phyloP scores from a whole-genome alignment of 768 basidiomycete species.

The Phallus indusiatus region DNA sequence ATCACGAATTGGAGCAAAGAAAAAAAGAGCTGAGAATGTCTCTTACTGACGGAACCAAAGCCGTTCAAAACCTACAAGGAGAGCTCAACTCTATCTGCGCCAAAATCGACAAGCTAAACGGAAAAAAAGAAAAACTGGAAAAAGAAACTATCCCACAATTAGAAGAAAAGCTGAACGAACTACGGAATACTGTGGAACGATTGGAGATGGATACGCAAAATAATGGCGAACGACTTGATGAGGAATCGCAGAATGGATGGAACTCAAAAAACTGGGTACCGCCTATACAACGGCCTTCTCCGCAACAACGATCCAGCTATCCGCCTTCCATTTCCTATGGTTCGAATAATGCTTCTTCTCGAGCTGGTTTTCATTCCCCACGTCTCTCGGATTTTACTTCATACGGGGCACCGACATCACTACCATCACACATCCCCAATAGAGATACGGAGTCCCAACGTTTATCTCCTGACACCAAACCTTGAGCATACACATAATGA shows the following conservation, averaged over 20 bases:
- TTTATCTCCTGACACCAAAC: not conserved
- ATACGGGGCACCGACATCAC: not conserved
- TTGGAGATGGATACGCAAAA: constrained; percentile 15
- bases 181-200: constrained; percentile 52
- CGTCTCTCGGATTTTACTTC: not conserved
- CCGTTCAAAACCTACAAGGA: constrained; percentile 42
- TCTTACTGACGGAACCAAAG: constrained; percentile 42
- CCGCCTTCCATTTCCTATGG: not conserved
- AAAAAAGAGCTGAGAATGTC: constrained; percentile 37
- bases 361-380: not conserved
- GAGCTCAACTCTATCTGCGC: constrained; percentile 49
- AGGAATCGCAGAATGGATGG: constrained; percentile 2
- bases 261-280: constrained; percentile 7
- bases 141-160: constrained; percentile 48
- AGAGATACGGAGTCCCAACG: not conserved
- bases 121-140: constrained; percentile 62
- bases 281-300: constrained; percentile 7
- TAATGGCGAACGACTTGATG: not conserved
- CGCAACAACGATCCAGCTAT: not conserved
- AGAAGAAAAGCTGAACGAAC: constrained; percentile 52
- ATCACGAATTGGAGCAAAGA: constrained; percentile 19
- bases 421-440: not conserved
- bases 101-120: constrained; percentile 57
- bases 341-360: not conserved
- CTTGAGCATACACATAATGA: not conserved